Conservation (phyloP, 2,329 filamentous ascomycete genomes). For the Dryadomyces sulphureus region DNA sequence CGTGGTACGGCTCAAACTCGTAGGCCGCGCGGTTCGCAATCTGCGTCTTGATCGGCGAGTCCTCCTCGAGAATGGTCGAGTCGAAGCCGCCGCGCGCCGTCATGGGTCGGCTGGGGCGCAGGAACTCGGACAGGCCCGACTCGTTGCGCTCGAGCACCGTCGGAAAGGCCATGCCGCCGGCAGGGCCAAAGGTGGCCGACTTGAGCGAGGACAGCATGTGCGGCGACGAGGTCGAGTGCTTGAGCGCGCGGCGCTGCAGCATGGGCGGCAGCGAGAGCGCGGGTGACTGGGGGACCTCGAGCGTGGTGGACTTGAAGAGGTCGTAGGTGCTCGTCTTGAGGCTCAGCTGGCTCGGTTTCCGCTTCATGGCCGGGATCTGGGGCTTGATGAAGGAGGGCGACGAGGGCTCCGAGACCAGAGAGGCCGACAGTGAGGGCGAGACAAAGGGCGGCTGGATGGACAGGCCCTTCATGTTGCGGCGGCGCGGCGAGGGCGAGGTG, state of each 20-base stretch:
- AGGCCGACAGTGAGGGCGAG: slow-evolving; percentile 26
- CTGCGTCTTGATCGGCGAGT: slow-evolving; percentile 44
- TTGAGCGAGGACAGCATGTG: slow-evolving; percentile 47
- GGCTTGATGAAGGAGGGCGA: slow-evolving; percentile 73
- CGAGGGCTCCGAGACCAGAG: slow-evolving; percentile 47
- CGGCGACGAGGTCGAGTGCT: slow-evolving; percentile 53
- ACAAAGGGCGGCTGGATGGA: slow-evolving; percentile 55
- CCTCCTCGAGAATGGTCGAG: slow-evolving; percentile 35
- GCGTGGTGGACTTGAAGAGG: slow-evolving; percentile 30
- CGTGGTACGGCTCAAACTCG: slow-evolving; percentile 45
- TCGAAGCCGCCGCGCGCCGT: slow-evolving; percentile 18
- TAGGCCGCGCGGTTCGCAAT: slow-evolving; percentile 44
- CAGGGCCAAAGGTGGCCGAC: slow-evolving; percentile 44
- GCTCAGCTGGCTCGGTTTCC: slow-evolving; percentile 65
- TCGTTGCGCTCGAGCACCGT: slow-evolving; percentile 45
- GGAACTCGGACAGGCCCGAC: slow-evolving; percentile 42
- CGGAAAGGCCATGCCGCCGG: slow-evolving; percentile 49
- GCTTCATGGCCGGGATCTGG: slow-evolving; percentile 52
- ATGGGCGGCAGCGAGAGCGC: slow-evolving; percentile 34
- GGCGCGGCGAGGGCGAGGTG: slow-evolving; percentile 55
- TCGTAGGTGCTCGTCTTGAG: slow-evolving; percentile 56
- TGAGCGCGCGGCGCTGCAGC: slow-evolving; percentile 45
- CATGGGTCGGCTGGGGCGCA: slow-evolving; percentile 34
- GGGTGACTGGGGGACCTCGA: slow-evolving; percentile 42
- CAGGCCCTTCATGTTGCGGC: slow-evolving; percentile 74